Evolutionary conservation across 1,284 basidiomycete species (phyloP), one percentile per base, ranked within the genome.

Genomic region (Rhodotorula mucilaginosa): DNA sequence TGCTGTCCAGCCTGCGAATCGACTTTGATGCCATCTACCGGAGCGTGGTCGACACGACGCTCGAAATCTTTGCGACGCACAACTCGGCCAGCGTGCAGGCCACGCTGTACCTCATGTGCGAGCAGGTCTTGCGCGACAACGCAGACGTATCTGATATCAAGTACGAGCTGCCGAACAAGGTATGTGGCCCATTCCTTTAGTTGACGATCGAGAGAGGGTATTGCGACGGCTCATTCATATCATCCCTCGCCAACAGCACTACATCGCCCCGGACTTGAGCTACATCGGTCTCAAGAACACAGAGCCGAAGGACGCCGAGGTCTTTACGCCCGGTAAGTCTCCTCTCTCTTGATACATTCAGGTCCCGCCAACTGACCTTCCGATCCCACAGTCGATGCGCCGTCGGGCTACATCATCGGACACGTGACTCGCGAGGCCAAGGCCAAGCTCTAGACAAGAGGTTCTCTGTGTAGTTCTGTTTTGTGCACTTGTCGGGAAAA

Each of bases 31-130:
- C 61, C n/a, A 81, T 84, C n/a, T 83, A 86, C 4, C 80, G 80
- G 16, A 84, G 85, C 10, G 89, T 89, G 61, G 85, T 88, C 69
- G 81, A 82, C 58, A 85, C 87, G 26, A 95, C 93, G 13, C 83
- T 97, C 46, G 88, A 92, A 73, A 83, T 89, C 3, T 98, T 97
- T 80, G 92, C 93, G 2, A 83, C 84, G 44, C 92, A 97, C 78
- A 89, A 94, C 79, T 93, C 91, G 79, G 93, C 92, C 13, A 91
- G 89, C 78, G 95, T 98, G 10, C 93, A 96, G 86, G 90, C 75
- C 56, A 78, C 73, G 26, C 65, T 74, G 58, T 97, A 90, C 86
- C 91, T 90, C 82, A 97, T 97, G 88, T 90, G 86, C 1, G 86
- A 90, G 76, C 84, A 85, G 10, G 64, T 97, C 72, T 83, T 96